Base-by-base conservation (phyloP, 257 asterid genomes). In the Scutellaria barbata region DNA sequence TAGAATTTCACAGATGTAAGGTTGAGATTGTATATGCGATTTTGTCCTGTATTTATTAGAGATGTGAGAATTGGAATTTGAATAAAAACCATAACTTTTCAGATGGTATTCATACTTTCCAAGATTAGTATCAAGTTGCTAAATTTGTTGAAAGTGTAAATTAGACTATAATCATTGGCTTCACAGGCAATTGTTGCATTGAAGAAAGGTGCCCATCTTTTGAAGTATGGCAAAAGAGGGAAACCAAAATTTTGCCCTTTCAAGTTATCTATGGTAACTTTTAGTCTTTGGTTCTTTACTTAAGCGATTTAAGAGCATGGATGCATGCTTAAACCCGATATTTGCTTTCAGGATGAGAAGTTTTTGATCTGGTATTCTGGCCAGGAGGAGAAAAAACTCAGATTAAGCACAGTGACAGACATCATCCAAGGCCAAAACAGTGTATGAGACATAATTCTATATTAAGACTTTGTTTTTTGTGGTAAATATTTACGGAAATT, bases 191-290 rank as follows among this genome's bases (percentile, higher is more conserved):
- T 73, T 12, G 77, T 73, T 63, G 72, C 77, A 18, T 53, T 73
- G 13, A 73, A 73, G 71, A 73, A 73, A 57, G 77, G 77, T 4
- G 71, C 77, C 30, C 77, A 73, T 54, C 72, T 73, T 4, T 63
- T 73, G 50, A 73, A 63, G 72, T 63, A 73, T 64, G 58, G 71
- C 10, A 56, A 7, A 1, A 63, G 50, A 47, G 77, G 71, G 11
- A 73, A 53, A 42, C 77, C 59, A 0, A 73, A 73, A 42, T 63
- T 73, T 33, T 55, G 77, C 56, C 77, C 58, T 63, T 73, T 73
- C 54, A 73, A 60, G 61, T 53, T 73, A 54, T 73, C 77, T 16
- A 63, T 73, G 77, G 77, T 73, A 53, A 62, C 30, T 12, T 18
- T 53, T 53, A 4, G 1, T 53, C 22, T 17, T 53, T 53, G 60